Percentiles rank a stretch among this genome's conserved stretches.
phyloP scores from a whole-genome alignment of 371 early-diverging fungal genomes.

The Mucor velutinosus region DNA sequence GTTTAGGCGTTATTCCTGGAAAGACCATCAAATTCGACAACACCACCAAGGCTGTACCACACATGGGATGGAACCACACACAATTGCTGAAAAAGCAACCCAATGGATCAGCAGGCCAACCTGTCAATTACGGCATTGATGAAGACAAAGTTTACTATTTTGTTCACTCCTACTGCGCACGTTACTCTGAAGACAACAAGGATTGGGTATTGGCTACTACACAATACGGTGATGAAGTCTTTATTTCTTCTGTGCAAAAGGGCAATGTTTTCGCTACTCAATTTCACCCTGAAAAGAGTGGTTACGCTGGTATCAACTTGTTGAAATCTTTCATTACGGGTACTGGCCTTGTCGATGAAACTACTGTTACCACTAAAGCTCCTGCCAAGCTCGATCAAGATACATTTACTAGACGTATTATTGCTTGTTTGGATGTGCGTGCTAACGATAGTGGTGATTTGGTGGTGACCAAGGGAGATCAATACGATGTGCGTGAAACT shows the following conservation, averaged over 20 bases:
- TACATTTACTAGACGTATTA: slow-evolving; percentile 84
- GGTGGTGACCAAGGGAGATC: slow-evolving; percentile 98
- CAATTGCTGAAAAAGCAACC: slow-evolving; percentile 41
- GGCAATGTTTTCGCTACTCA: slow-evolving; percentile 94
- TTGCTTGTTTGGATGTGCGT: slow-evolving; percentile 97
- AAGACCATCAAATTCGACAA: slow-evolving; percentile 70
- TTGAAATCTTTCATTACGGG: slow-evolving; percentile 80
- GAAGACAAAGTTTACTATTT: slow-evolving; percentile 82
- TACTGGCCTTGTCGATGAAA: slow-evolving; percentile 38
- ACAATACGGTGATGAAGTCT: slow-evolving; percentile 84
- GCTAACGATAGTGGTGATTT: slow-evolving; percentile 94
- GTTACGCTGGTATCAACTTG: slow-evolving; percentile 83
- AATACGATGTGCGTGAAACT: slow-evolving; percentile 95
- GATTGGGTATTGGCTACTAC: slow-evolving; percentile 79
- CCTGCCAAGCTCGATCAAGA: slow-evolving; percentile 47
- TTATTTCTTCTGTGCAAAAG: slow-evolving; percentile 81
- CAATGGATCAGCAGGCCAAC: slow-evolving; percentile 25
- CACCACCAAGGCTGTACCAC: slow-evolving; percentile 85
- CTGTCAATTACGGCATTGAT: slow-evolving; percentile 45
- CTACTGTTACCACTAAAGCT: slow-evolving; percentile 24
- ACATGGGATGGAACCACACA: slow-evolving; percentile 97
- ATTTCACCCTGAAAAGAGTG: slow-evolving; percentile 98
- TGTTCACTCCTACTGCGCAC: slow-evolving; percentile 94
- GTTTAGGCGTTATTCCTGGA: slow-evolving; percentile 86
- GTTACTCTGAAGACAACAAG: slow-evolving; percentile 51